Evolutionary conservation across 1,284 basidiomycete genomes (phyloP), one percentile per base, ranked within the genome.

Genomic region (Hymenochaete sp.): DNA sequence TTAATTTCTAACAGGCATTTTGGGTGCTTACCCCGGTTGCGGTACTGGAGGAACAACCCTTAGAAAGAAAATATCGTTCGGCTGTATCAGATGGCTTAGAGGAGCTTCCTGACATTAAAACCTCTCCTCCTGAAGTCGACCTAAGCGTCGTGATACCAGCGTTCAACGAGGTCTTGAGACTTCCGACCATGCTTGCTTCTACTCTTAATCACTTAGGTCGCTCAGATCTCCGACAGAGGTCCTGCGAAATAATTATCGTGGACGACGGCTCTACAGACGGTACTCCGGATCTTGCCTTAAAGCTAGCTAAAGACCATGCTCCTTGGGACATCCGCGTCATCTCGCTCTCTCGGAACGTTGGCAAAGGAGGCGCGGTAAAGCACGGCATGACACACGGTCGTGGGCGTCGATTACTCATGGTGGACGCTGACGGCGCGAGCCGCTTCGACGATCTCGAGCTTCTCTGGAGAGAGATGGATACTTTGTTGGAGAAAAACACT

Each of bases 381-480:
- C 92, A 95, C 63, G 91, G 90, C 35, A 86, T 92, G 74, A 61
- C 93, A 49, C 81, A 87, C 57, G 73, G 78, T 4, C 72, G 88
- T 3, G 93, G 93, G 4, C 62, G 70, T 50, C 66, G 86, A n/a
- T 67, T 96, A 39, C 66, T 96, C 38, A 93, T 96, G 75, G 92
- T 84, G 27, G 93, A 97, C 58, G 93, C 93, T 4, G 93, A 97
- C 56, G 93, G 88, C 2, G 93, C 93, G 18, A 92, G 88, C 50
- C 72, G 77, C 29, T 93, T 97, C 54, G 70, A 77, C 37, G 93
- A 95, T 56, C 60, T 96, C 10, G 79, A 85, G 52, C 56, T 67
- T 22, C 65, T 97, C 11, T 87, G 88, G 73, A 63, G 64, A 1
- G 74, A 75, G 16, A 82, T 95, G 73, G 83, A 91, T 56, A 54